Evolutionary conservation across 176 grass and related monocot species (phyloP).

Genomic region (Paspalum vaginatum): DNA sequence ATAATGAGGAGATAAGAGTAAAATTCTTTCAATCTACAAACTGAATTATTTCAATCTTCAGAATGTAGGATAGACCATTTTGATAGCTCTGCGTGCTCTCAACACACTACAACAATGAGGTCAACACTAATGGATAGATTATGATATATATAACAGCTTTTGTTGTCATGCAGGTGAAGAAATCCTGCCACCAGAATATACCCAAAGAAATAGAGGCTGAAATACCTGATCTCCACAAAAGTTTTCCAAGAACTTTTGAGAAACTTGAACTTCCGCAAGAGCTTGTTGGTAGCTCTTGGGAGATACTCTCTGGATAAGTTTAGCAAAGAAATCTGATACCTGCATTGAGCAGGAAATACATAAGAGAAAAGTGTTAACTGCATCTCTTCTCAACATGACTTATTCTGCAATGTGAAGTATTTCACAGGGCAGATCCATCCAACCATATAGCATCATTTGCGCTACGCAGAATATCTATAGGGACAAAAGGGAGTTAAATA

Average conservation of each 20-base stretch:
- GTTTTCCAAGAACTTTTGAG: conserved; percentile 97
- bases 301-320: conserved; percentile 87
- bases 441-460: not conserved
- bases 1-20: not conserved
- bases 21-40: conserved; percentile 23
- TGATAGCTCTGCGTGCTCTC: not conserved
- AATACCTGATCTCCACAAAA: conserved; percentile 96
- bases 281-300: conserved; percentile 98
- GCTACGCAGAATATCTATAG: not conserved
- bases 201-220: conserved; percentile 9
- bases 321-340: conserved; percentile 87
- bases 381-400: not conserved
- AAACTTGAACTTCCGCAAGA: conserved; percentile 86
- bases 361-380: not conserved
- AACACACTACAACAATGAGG: not conserved
- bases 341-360: conserved; percentile 32
- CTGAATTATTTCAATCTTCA: not conserved
- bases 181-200: conserved; percentile 13
- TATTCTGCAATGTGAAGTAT: not conserved
- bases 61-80: not conserved
- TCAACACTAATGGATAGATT: not conserved
- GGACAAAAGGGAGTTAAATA: conserved; percentile 13
- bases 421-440: not conserved
- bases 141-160: not conserved
- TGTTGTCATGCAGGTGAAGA: conserved; percentile 26